Conservation (phyloP, 1,284 basidiomycete genomes). For the Marasmius fiardii region DNA sequence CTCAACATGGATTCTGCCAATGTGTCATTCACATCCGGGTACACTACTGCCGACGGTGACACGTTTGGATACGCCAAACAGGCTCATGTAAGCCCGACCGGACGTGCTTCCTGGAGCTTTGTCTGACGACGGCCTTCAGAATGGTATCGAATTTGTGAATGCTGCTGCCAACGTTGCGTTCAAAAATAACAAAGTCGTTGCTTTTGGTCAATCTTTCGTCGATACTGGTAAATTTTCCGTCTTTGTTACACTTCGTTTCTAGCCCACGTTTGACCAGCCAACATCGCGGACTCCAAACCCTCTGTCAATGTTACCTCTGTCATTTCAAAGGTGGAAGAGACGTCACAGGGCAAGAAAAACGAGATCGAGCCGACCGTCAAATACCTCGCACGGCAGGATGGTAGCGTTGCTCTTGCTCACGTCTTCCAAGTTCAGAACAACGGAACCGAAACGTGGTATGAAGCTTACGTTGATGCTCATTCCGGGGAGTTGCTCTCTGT, state of each 20-base stretch:
- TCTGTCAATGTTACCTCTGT: conserved; percentile 25
- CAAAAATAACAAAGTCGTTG: conserved; percentile 2
- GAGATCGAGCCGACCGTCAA: conserved; percentile 28
- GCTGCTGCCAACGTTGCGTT: background rate
- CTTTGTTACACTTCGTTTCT: no score
- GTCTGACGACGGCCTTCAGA: background rate
- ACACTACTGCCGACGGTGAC: background rate
- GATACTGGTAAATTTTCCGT: background rate
- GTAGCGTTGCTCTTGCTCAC: conserved; percentile 42
- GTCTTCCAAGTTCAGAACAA: conserved; percentile 55
- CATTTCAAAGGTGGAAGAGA: conserved; percentile 25
- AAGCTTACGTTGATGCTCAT: conserved; percentile 60
- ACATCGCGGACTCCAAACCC: conserved; percentile 28
- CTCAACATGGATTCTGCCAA: background rate
- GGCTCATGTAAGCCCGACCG: conserved; percentile 16
- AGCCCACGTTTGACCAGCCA: conserved; percentile 9
- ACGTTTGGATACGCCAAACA: background rate
- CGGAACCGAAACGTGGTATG: conserved; percentile 50
- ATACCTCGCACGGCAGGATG: conserved; percentile 41
- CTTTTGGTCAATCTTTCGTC: background rate
- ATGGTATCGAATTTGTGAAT: background rate
- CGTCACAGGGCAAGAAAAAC: conserved; percentile 29
- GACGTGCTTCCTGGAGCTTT: no score
- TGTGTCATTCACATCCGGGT: background rate
- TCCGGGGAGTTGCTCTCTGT: conserved; percentile 49